phyloP scores from a whole-genome alignment of 106 monocot species.

The Triglochin maritima region DNA sequence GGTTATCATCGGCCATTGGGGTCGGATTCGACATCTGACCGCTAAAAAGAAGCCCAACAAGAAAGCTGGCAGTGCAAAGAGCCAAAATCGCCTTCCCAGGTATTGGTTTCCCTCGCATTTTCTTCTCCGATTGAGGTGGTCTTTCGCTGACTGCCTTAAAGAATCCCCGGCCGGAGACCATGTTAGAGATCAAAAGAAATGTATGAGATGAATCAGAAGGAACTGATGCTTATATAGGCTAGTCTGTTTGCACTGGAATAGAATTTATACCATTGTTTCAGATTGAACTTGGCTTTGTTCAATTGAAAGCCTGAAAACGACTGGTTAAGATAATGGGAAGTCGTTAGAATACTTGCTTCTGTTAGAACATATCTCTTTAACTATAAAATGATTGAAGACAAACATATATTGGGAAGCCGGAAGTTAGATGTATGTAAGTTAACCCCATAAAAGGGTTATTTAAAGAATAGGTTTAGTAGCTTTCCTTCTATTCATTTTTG shows the following conservation, averaged over 20 bases:
- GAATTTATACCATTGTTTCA: not conserved
- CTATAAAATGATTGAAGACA: no score
- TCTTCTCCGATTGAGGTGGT: constrained; percentile 51
- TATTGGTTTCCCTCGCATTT: constrained; percentile 18
- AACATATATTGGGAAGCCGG: no score
- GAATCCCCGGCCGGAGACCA: constrained; percentile 2
- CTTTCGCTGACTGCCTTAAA: constrained; percentile 40
- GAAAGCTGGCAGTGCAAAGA: constrained; percentile 47
- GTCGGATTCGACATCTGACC: constrained; percentile 9
- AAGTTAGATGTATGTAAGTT: no score
- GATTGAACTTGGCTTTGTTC: not conserved
- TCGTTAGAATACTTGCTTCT: not conserved
- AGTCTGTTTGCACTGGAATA: not conserved
- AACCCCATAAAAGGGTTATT: no score
- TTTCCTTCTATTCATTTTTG: no score
- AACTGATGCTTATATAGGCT: not conserved
- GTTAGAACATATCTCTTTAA: not conserved
- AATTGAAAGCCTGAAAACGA: not conserved
- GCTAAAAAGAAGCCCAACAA: constrained; percentile 41
- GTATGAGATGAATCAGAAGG: not conserved
- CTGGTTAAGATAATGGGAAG: not conserved
- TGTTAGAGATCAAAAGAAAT: not conserved
- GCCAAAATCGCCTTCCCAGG: constrained; percentile 27
- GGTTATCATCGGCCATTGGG: constrained; percentile 1
- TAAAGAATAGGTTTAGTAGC: no score